Conservation (phyloP, 1,284 basidiomycete genomes). For the Cryptococcus depauperatus region DNA sequence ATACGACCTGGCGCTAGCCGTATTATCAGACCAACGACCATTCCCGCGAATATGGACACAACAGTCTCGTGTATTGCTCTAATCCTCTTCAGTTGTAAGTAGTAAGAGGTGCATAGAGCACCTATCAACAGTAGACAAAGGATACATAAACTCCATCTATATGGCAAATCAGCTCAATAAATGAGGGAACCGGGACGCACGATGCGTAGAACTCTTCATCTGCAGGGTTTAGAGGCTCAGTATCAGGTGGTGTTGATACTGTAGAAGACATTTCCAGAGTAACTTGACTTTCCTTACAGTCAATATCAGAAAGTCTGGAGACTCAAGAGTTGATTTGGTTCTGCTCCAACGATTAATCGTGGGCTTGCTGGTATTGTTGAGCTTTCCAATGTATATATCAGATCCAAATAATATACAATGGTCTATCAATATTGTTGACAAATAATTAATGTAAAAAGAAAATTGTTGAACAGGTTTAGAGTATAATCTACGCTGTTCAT, state of each 20-base stretch:
- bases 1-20: slow-evolving; percentile 83
- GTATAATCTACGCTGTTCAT: too few relatives aligned
- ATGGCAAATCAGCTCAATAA: neutral
- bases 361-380: too few relatives aligned
- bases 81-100: slow-evolving; percentile 93
- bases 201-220: slow-evolving; percentile 87
- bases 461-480: too few relatives aligned
- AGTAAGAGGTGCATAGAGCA: slow-evolving; percentile 94
- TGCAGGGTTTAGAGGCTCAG: slow-evolving; percentile 45
- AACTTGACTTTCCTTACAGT: too few relatives aligned
- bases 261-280: too few relatives aligned
- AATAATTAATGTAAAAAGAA: too few relatives aligned
- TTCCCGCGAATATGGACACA: slow-evolving; percentile 88
- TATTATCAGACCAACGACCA: slow-evolving; percentile 88
- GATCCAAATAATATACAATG: too few relatives aligned
- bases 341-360: too few relatives aligned
- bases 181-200: slow-evolving; percentile 9
- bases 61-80: slow-evolving; percentile 94
- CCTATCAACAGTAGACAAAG: slow-evolving; percentile 89
- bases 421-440: too few relatives aligned
- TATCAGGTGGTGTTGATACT: slow-evolving; percentile 22
- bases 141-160: slow-evolving; percentile 77
- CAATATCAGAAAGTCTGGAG: too few relatives aligned
- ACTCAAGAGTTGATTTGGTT: too few relatives aligned
- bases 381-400: too few relatives aligned